These are phyloP conservation scores for Mucor mucedo DNA, from an alignment of 371 early-diverging fungal genomes.

Conservation along the genomic window DNA sequence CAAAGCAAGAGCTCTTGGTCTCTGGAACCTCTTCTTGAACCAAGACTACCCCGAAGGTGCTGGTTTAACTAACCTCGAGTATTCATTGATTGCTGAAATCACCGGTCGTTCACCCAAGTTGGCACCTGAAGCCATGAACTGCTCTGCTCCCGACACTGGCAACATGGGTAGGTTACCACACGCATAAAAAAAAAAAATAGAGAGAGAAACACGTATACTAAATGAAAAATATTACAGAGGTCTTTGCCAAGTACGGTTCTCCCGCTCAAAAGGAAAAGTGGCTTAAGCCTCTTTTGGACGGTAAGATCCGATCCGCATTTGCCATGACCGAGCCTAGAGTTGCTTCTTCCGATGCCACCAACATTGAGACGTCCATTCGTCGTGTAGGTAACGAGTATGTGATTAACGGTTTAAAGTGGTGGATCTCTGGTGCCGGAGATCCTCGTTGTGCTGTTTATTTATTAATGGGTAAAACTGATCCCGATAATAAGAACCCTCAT, in stretches of 20 bases:
- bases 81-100: conserved; percentile 87
- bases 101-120: conserved; percentile 80
- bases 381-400: conserved; percentile 75
- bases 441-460: conserved; percentile 87
- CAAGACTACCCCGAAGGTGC: conserved; percentile 79
- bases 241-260: conserved; percentile 93
- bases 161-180: conserved; percentile 74
- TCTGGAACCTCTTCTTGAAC: conserved; percentile 95
- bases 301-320: conserved; percentile 94
- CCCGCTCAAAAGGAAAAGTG: conserved; percentile 84
- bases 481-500: conserved; percentile 73
- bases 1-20: conserved; percentile 86
- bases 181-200: too few relatives aligned
- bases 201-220: too few relatives aligned
- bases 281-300: conserved; percentile 86
- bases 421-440: conserved; percentile 95
- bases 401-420: conserved; percentile 96
- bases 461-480: conserved; percentile 87
- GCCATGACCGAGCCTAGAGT: conserved; percentile 97
- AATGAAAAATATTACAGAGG: conserved; percentile 57
- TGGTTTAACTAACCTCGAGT: conserved; percentile 94
- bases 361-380: conserved; percentile 85
- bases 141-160: conserved; percentile 96
- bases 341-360: conserved; percentile 96
- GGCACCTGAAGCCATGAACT: conserved; percentile 91